A percentile compares a stretch with the other conserved stretches of the same genome.
These are phyloP conservation scores for Fusarium burgessii DNA, from an alignment of 2,329 filamentous ascomycete species.

Conservation along the genomic window DNA sequence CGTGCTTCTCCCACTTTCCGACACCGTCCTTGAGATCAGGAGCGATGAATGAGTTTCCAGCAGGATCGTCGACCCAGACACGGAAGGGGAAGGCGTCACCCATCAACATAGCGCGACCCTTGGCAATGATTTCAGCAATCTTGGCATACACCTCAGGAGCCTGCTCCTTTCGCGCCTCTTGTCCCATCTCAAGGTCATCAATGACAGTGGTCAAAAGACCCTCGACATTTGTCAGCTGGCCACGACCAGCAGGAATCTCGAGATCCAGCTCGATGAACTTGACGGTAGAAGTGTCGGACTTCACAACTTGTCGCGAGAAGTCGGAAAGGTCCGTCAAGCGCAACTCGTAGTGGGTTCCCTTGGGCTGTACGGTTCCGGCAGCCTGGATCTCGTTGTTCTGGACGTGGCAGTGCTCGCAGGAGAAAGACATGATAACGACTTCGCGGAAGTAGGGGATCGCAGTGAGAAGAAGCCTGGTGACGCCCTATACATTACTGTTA, in stretches of 20 bases:
- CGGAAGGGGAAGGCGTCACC: conserved; percentile 88
- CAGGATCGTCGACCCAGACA: conserved; percentile 87
- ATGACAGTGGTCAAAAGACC: conserved; percentile 83
- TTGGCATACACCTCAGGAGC: conserved; percentile 83
- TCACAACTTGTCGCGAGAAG: conserved; percentile 88
- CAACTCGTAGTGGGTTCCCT: conserved; percentile 85
- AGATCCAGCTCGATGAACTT: conserved; percentile 92
- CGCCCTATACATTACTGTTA: conserved; percentile 69
- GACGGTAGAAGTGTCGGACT: conserved; percentile 87
- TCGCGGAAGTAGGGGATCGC: conserved; percentile 97
- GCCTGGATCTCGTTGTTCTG: conserved; percentile 95
- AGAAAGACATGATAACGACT: conserved; percentile 96
- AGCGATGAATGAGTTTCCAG: conserved; percentile 96
- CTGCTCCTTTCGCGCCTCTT: conserved; percentile 83
- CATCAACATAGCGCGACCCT: conserved; percentile 80
- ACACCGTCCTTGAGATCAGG: conserved; percentile 82
- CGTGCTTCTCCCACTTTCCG: conserved; percentile 89
- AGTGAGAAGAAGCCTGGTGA: conserved; percentile 87
- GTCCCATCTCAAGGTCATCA: conserved; percentile 83
- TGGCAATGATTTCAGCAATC: conserved; percentile 79
- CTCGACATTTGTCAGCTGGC: conserved; percentile 94
- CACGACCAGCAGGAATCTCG: conserved; percentile 90
- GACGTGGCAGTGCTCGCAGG: conserved; percentile 88
- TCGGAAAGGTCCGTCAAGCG: conserved; percentile 79
- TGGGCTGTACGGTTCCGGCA: conserved; percentile 90